Evolutionary conservation across 2,329 filamentous ascomycete species (phyloP).

Genomic region (Madurella mycetomatis): DNA sequence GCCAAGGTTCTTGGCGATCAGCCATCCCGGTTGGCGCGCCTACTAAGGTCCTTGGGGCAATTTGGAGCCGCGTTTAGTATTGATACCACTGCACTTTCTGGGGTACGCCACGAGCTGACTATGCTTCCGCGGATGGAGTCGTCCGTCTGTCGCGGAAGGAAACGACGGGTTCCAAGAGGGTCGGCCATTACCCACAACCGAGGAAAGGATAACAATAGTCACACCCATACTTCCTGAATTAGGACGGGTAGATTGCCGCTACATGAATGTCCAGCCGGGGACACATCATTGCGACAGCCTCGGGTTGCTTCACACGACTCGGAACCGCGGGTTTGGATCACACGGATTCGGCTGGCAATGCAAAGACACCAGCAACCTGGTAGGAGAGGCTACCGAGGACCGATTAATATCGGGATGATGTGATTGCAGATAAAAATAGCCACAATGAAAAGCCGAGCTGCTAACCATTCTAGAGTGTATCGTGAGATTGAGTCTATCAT

Average conservation of each 20-base stretch:
- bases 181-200: neutral
- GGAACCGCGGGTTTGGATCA: neutral
- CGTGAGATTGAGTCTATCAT: neutral
- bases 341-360: neutral
- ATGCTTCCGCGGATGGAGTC: constrained; percentile 1
- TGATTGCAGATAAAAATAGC: constrained; percentile 3
- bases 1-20: constrained; percentile 12
- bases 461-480: neutral
- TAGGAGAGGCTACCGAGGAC: neutral
- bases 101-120: neutral
- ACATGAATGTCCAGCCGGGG: neutral
- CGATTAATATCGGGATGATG: constrained; percentile 6
- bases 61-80: constrained; percentile 8
- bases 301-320: neutral
- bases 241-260: neutral
- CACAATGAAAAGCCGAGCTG: neutral
- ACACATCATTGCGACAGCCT: neutral
- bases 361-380: constrained; percentile 3
- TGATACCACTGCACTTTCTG: neutral
- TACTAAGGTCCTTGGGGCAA: neutral
- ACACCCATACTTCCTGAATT: neutral
- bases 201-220: neutral
- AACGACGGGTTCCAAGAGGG: neutral
- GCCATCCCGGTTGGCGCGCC: constrained; percentile 4
- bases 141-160: neutral